Percentiles rank a stretch among this genome's conserved stretches.
These are phyloP conservation scores for Calycina herbarum DNA, from an alignment of 2,329 filamentous ascomycete genomes.

Conservation along the genomic window DNA sequence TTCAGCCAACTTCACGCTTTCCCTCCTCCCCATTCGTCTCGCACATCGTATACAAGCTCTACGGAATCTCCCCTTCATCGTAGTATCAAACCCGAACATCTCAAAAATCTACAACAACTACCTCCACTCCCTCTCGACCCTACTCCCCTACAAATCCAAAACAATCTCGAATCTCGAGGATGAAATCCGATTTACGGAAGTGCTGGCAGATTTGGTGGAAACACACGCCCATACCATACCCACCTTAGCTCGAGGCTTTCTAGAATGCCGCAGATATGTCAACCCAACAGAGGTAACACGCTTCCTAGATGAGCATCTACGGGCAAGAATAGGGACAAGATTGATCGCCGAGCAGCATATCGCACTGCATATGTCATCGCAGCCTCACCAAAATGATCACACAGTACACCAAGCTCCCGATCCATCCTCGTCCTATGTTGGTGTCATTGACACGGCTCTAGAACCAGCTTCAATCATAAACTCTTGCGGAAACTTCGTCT, in stretches of 20 bases:
- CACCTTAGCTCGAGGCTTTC: conserved; percentile 84
- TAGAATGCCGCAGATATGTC: conserved; percentile 92
- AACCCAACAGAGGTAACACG: conserved; percentile 77
- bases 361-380: conserved; percentile 75
- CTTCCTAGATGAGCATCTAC: conserved; percentile 91
- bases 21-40: conserved; percentile 85
- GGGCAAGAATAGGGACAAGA: conserved; percentile 89
- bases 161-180: conserved; percentile 76
- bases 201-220: conserved; percentile 91
- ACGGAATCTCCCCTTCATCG: conserved; percentile 92
- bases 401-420: conserved; percentile 52
- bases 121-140: conserved; percentile 84
- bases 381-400: conserved; percentile 65
- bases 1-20: conserved; percentile 94
- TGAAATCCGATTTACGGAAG: conserved; percentile 87
- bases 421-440: conserved; percentile 69
- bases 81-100: conserved; percentile 96
- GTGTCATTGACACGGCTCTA: conserved; percentile 90
- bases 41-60: conserved; percentile 92
- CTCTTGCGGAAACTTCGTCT: conserved; percentile 84
- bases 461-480: conserved; percentile 80
- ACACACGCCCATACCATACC: conserved; percentile 95
- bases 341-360: conserved; percentile 97
- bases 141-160: conserved; percentile 69
- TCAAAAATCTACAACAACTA: conserved; percentile 96